Conservation (phyloP, 169 alveolate species). For the Plasmodium coatneyi region DNA sequence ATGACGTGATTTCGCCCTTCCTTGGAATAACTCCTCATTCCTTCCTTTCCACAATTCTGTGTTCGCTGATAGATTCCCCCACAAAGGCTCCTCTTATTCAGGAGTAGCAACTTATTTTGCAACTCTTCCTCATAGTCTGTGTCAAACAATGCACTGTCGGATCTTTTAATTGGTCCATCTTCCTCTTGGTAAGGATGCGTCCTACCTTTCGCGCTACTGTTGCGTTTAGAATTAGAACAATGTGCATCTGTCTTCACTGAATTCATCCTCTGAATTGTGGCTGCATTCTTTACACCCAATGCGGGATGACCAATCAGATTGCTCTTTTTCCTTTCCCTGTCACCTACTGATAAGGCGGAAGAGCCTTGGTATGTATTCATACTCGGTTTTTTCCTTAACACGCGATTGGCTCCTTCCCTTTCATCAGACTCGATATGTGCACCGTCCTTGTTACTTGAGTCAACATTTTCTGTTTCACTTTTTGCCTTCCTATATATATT, state of each 20-base stretch:
- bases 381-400: neutral
- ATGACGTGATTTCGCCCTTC: neutral
- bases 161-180: neutral
- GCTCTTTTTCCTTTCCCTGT: neutral
- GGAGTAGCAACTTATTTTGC: slow-evolving; percentile 36
- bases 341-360: neutral
- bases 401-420: neutral
- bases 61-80: neutral
- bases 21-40: neutral
- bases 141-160: neutral
- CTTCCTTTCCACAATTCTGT: neutral
- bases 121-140: slow-evolving; percentile 16
- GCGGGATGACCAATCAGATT: neutral
- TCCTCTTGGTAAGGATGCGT: neutral
- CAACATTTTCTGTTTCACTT: neutral
- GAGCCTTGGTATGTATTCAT: neutral
- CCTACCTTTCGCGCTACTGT: neutral
- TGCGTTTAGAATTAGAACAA: neutral
- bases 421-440: neutral
- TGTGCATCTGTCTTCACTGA: neutral
- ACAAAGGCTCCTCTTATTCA: slow-evolving; percentile 23
- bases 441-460: neutral
- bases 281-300: neutral
- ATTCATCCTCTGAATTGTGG: neutral
- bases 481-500: slow-evolving; percentile 14